Evolutionary conservation across 129 eudicot species (phyloP).

Genomic region (Helianthus annuus): DNA sequence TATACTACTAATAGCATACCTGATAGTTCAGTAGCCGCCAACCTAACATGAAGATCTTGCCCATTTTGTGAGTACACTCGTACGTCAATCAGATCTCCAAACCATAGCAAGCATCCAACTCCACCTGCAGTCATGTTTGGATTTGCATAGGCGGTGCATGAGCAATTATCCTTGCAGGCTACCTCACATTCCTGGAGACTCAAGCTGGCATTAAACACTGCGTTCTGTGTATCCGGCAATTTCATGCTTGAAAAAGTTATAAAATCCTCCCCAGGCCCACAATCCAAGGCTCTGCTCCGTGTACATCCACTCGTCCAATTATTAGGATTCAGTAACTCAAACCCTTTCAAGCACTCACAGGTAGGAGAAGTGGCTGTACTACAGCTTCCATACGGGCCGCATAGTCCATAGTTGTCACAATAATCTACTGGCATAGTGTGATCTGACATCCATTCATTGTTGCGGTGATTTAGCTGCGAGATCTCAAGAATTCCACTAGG

Average conservation of each 20-base stretch:
- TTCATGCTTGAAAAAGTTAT: slow-evolving; percentile 22
- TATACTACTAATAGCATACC: not conserved
- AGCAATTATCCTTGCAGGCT: slow-evolving; percentile 43
- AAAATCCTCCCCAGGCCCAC: slow-evolving; percentile 38
- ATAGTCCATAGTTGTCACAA: slow-evolving; percentile 40
- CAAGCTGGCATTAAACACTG: slow-evolving; percentile 30
- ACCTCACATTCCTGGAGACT: slow-evolving; percentile 26
- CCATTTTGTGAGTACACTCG: slow-evolving; percentile 11
- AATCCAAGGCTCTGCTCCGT: slow-evolving; percentile 20
- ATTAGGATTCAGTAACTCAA: not conserved
- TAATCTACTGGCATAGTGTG: not conserved
- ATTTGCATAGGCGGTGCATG: slow-evolving; percentile 52
- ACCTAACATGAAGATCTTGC: slow-evolving; percentile 37
- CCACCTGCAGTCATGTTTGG: slow-evolving; percentile 9
- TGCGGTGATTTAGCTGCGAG: not conserved
- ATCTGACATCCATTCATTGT: slow-evolving; percentile 9
- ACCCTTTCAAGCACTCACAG: slow-evolving; percentile 47
- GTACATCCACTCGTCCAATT: slow-evolving; percentile 53
- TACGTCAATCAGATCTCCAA: slow-evolving; percentile 40
- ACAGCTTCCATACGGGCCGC: slow-evolving; percentile 53
- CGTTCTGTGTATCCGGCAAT: slow-evolving; percentile 36
- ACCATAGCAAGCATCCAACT: slow-evolving; percentile 54
- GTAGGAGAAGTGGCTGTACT: slow-evolving; percentile 19
- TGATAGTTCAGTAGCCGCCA: slow-evolving; percentile 39
- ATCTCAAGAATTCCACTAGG: slow-evolving; percentile 7